A percentile compares a stretch with the other conserved stretches of the same genome.
Evolutionary conservation across 352 stramenopile species (phyloP).

Genomic region (Phytopythium oedochilum): DNA sequence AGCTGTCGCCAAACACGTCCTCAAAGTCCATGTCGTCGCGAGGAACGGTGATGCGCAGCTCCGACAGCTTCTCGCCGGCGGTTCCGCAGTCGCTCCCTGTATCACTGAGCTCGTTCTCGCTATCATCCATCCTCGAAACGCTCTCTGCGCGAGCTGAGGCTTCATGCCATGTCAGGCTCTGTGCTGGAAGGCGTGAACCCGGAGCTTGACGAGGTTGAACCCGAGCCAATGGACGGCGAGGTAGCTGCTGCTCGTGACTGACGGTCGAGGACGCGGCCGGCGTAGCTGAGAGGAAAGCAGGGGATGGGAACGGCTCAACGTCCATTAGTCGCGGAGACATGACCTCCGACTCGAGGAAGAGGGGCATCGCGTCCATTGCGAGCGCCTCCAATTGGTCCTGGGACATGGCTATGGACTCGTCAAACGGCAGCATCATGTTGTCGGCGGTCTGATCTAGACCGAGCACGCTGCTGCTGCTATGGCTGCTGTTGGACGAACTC

Average conservation of each 20-base stretch:
- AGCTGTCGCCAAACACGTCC: not conserved
- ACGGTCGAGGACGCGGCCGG: not conserved
- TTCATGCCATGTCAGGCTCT: not conserved
- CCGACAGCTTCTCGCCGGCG: not conserved
- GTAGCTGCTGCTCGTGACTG: not conserved
- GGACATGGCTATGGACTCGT: slow-evolving; percentile 11
- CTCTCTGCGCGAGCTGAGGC: not conserved
- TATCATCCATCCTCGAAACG: not conserved
- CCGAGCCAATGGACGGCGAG: not conserved
- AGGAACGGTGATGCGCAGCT: not conserved
- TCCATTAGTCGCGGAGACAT: slow-evolving; percentile 7
- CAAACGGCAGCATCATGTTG: slow-evolving; percentile 9
- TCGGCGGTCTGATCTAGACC: slow-evolving; percentile 1
- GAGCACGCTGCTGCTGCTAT: slow-evolving; percentile 6
- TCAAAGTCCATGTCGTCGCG: not conserved
- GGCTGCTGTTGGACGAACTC: not conserved
- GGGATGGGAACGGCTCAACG: slow-evolving; percentile 1
- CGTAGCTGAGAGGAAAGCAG: not conserved
- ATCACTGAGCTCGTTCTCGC: not conserved
- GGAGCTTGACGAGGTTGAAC: not conserved
- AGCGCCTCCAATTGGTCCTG: slow-evolving; percentile 27
- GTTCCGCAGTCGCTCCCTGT: not conserved
- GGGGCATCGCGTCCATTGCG: slow-evolving; percentile 23
- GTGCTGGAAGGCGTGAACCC: not conserved
- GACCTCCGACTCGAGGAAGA: slow-evolving; percentile 27